phyloP scores from a whole-genome alignment of 1,284 basidiomycete species.

The Ustilago loliicola region DNA sequence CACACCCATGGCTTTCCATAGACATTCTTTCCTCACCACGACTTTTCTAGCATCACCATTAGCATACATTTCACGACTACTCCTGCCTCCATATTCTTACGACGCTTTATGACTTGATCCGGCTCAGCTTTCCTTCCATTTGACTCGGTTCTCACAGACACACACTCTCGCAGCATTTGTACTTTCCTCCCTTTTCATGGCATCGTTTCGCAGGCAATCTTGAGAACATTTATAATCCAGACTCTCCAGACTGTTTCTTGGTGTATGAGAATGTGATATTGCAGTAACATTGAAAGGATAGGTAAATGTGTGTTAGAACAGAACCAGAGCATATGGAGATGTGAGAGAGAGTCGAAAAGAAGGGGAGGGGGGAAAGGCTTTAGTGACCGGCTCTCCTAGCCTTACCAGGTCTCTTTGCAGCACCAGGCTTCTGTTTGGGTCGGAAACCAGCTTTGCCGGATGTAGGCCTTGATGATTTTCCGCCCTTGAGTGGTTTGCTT shows the following conservation, averaged over 20 bases:
- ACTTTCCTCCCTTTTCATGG: conserved; percentile 16
- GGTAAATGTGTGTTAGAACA: background rate
- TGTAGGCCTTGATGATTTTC: conserved; percentile 7
- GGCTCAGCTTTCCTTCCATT: background rate
- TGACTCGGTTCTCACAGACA: background rate
- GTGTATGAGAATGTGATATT: conserved; percentile 4
- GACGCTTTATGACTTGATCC: conserved; percentile 8
- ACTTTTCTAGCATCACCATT: background rate
- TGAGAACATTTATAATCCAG: conserved; percentile 1
- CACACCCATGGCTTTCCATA: background rate
- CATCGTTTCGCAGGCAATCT: conserved; percentile 8
- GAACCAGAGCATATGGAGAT: background rate
- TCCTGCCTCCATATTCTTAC: conserved; percentile 6
- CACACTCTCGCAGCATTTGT: conserved; percentile 21
- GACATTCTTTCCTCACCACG: background rate
- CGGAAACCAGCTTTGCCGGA: conserved; percentile 45
- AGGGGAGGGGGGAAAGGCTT: background rate
- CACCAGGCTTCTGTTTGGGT: conserved; percentile 43
- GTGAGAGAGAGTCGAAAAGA: background rate
- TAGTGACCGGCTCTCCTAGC: conserved; percentile 40
- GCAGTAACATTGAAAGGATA: conserved; percentile 7
- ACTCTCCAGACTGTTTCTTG: background rate
- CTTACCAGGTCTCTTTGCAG: conserved; percentile 48
- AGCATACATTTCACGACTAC: conserved; percentile 1
- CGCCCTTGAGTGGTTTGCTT: conserved; percentile 25